Conservation (phyloP, 2,329 filamentous ascomycete species). For the Penicillium palitans region DNA sequence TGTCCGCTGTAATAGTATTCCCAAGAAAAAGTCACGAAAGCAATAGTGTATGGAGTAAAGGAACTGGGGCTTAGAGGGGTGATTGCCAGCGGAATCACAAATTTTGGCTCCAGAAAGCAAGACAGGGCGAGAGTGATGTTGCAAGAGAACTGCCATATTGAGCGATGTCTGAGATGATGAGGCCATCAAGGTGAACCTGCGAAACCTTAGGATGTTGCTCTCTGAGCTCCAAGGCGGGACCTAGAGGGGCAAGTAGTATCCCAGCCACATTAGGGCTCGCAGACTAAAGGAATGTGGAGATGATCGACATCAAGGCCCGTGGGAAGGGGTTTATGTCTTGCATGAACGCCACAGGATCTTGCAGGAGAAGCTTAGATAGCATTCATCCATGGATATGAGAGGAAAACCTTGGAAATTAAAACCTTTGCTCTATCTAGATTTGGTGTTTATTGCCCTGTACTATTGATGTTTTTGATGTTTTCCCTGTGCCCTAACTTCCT, state of each 20-base stretch:
- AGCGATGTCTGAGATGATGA: slow-evolving; percentile 4
- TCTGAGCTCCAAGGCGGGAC: neutral
- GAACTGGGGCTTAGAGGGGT: neutral
- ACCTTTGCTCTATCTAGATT: neutral
- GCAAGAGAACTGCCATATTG: neutral
- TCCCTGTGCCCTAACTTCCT: neutral
- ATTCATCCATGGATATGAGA: neutral
- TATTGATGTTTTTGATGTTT: slow-evolving; percentile 7
- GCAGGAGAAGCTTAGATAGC: slow-evolving; percentile 8
- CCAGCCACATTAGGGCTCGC: slow-evolving; percentile 21
- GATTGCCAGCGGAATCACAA: neutral
- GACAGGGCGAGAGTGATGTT: neutral
- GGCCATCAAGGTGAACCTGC: neutral
- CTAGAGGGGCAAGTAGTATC: slow-evolving; percentile 15
- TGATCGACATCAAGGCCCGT: slow-evolving; percentile 19
- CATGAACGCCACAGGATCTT: slow-evolving; percentile 9
- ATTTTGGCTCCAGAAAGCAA: neutral
- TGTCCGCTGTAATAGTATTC: neutral
- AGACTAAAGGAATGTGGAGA: slow-evolving; percentile 5
- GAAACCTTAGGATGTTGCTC: slow-evolving; percentile 5
- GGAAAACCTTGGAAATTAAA: neutral
- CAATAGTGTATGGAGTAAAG: neutral
- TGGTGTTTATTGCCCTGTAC: neutral
- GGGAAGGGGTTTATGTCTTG: slow-evolving; percentile 23
- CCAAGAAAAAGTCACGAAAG: neutral